Conservation (phyloP, 2,329 filamentous ascomycete genomes). For the Pestalotiopsis sp. region DNA sequence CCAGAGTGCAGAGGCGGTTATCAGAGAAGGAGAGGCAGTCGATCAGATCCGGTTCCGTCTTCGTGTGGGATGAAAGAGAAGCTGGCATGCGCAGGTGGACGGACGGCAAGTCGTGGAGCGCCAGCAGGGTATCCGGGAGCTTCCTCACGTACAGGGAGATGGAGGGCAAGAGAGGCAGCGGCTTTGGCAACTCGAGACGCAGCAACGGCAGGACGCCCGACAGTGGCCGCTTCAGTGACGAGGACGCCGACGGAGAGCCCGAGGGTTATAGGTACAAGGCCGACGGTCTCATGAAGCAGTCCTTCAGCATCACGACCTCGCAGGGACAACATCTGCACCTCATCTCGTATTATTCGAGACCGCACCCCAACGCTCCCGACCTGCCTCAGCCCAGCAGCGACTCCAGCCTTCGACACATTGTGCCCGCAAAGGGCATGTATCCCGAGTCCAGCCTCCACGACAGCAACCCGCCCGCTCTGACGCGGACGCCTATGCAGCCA, state of each 20-base stretch:
- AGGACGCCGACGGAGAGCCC: slow-evolving; percentile 82
- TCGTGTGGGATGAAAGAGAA: slow-evolving; percentile 99
- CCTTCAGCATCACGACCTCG: slow-evolving; percentile 96
- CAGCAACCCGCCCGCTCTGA: slow-evolving; percentile 77
- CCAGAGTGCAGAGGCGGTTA: slow-evolving; percentile 86
- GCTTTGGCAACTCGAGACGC: slow-evolving; percentile 63
- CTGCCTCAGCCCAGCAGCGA: slow-evolving; percentile 84
- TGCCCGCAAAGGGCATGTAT: slow-evolving; percentile 93
- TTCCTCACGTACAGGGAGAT: slow-evolving; percentile 98
- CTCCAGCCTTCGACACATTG: slow-evolving; percentile 76
- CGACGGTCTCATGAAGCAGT: slow-evolving; percentile 98
- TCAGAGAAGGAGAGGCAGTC: slow-evolving; percentile 97
- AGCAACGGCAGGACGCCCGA: slow-evolving; percentile 79
- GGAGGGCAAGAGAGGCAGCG: slow-evolving; percentile 93
- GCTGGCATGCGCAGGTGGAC: slow-evolving; percentile 99
- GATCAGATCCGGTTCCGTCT: slow-evolving; percentile 95
- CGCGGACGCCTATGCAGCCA: slow-evolving; percentile 69
- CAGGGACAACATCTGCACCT: slow-evolving; percentile 88
- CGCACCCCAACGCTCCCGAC: slow-evolving; percentile 71
- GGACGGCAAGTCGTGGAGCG: slow-evolving; percentile 98
- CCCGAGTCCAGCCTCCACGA: slow-evolving; percentile 94
- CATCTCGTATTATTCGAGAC: slow-evolving; percentile 94
- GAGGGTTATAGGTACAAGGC: slow-evolving; percentile 95
- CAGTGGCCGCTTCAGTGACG: slow-evolving; percentile 78
- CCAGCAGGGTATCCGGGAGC: slow-evolving; percentile 94